A percentile compares a stretch with the other conserved stretches of the same genome.
phyloP scores from a whole-genome alignment of 208 protist species.

The Leishmania arabica region DNA sequence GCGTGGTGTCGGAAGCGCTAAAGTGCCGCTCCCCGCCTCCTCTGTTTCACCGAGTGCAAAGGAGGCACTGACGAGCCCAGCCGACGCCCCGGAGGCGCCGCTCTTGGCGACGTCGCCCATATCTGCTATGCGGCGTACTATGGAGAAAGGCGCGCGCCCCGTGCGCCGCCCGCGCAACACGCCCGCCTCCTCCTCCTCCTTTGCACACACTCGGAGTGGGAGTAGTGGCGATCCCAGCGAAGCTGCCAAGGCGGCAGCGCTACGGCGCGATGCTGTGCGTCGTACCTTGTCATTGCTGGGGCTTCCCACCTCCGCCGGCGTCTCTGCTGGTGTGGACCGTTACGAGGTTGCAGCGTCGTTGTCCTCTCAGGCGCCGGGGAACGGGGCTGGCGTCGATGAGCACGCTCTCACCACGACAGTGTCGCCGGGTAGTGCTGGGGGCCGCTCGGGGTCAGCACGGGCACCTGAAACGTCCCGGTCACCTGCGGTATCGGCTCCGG shows the following conservation, averaged over 20 bases:
- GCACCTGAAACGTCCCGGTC: background rate
- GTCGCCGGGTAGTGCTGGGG: background rate
- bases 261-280: constrained; percentile 13
- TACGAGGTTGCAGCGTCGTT: background rate
- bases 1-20: background rate
- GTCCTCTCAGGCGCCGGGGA: background rate
- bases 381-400: background rate
- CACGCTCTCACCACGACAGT: background rate
- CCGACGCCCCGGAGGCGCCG: constrained; percentile 5
- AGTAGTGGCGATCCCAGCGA: background rate
- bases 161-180: constrained; percentile 15
- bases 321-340: background rate
- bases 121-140: constrained; percentile 7
- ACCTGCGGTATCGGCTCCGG: background rate
- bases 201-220: constrained; percentile 1
- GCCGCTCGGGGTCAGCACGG: background rate
- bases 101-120: constrained; percentile 4
- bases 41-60: background rate
- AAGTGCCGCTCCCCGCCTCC: background rate
- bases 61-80: background rate
- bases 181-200: background rate
- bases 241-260: constrained; percentile 7
- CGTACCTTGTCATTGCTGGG: constrained; percentile 21
- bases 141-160: constrained; percentile 28
- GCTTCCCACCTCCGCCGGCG: constrained; percentile 5